Percentiles rank a stretch among this genome's conserved stretches.
phyloP scores from a whole-genome alignment of 2,329 filamentous ascomycete genomes.

The Penicillium janthinellum region DNA sequence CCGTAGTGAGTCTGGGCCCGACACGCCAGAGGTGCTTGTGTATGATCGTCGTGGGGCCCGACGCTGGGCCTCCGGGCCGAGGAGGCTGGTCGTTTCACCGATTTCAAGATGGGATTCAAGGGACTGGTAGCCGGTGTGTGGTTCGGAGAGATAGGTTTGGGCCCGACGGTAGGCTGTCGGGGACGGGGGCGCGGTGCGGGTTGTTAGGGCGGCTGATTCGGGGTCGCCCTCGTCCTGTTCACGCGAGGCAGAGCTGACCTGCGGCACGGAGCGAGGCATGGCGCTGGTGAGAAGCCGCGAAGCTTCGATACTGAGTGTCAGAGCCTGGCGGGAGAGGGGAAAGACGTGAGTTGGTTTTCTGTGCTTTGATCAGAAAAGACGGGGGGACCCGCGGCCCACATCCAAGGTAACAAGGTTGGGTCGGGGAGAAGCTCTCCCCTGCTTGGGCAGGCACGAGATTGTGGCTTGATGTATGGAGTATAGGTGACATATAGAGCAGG shows the following conservation, averaged over 20 bases:
- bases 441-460: not conserved
- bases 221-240: conserved; percentile 18
- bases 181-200: conserved; percentile 41
- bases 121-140: conserved; percentile 36
- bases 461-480: not conserved
- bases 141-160: conserved; percentile 34
- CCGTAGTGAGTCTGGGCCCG: conserved; percentile 38
- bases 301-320: conserved; percentile 5
- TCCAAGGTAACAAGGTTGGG: not conserved
- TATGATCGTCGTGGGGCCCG: conserved; percentile 38
- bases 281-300: conserved; percentile 10
- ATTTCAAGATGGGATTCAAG: conserved; percentile 34
- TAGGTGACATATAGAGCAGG: not conserved
- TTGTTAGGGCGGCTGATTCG: conserved; percentile 8
- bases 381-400: conserved; percentile 1
- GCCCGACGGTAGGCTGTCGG: conserved; percentile 36
- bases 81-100: conserved; percentile 40
- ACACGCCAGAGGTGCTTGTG: conserved; percentile 37
- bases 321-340: conserved; percentile 6
- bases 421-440: not conserved
- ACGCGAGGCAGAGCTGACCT: conserved; percentile 21
- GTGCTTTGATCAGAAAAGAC: not conserved
- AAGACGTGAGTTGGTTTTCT: not conserved
- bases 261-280: conserved; percentile 38
- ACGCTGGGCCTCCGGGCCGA: conserved; percentile 28